Evolutionary conservation across 345 rosid species (phyloP).

Genomic region (Lepidium aucheri): DNA sequence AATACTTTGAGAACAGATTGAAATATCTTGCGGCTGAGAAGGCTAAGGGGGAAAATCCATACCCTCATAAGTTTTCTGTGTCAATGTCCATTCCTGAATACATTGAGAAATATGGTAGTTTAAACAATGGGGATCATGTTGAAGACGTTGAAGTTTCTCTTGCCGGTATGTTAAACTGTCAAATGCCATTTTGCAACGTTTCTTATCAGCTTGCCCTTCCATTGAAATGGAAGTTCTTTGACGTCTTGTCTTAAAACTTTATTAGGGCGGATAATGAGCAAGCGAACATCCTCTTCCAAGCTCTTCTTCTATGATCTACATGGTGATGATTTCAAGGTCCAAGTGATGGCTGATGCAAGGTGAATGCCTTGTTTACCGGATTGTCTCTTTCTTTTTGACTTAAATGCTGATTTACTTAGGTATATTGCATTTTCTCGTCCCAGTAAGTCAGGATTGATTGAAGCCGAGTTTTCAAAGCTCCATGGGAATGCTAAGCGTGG

Average conservation of each 20-base stretch:
- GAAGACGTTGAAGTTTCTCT: conserved; percentile 54
- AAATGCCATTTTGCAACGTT: neutral
- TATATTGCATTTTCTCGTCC: neutral
- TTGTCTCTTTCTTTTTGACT: neutral
- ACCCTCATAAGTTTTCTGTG: conserved; percentile 74
- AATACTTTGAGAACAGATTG: conserved; percentile 78
- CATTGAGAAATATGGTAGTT: conserved; percentile 45
- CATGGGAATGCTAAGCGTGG: conserved; percentile 81
- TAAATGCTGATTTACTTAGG: neutral
- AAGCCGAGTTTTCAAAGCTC: conserved; percentile 57
- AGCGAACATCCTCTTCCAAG: conserved; percentile 79
- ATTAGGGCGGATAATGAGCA: conserved; percentile 88
- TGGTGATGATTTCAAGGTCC: conserved; percentile 65
- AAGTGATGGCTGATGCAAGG: conserved; percentile 98
- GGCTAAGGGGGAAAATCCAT: conserved; percentile 64
- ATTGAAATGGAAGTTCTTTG: neutral
- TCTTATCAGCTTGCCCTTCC: neutral
- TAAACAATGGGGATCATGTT: conserved; percentile 64
- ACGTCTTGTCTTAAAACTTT: neutral
- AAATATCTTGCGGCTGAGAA: conserved; percentile 61
- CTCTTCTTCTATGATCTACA: conserved; percentile 88
- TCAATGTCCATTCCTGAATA: conserved; percentile 55
- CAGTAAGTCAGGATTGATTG: conserved; percentile 80
- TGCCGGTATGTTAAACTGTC: conserved; percentile 41
- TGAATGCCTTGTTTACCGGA: conserved; percentile 10